Conservation (phyloP, 2,329 filamentous ascomycete genomes). For the Penicillium sclerotiorum region DNA sequence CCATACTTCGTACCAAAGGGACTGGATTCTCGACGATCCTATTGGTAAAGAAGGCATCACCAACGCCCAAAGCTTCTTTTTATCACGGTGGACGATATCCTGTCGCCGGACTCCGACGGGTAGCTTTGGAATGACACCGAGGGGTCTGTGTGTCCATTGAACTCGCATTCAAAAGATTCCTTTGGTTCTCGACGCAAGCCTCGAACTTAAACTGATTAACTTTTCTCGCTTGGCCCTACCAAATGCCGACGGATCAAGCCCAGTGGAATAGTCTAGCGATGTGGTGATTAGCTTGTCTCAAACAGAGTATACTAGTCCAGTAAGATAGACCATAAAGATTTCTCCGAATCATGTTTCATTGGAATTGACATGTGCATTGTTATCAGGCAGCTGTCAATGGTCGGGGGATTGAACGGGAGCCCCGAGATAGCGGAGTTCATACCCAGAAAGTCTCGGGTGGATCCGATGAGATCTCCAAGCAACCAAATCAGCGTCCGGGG, state of each 20-base stretch:
- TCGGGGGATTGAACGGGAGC: background rate
- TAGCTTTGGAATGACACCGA: too few species aligned
- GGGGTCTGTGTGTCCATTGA: conserved; percentile 1
- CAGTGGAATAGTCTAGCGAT: too few species aligned
- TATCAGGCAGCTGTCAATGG: background rate
- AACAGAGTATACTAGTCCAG: too few species aligned
- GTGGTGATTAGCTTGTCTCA: background rate
- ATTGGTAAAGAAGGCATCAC: too few species aligned
- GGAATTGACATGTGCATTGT: background rate
- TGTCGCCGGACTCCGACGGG: conserved; percentile 1
- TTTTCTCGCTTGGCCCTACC: background rate
- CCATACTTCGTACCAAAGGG: too few species aligned
- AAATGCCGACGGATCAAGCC: too few species aligned
- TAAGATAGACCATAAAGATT: too few species aligned
- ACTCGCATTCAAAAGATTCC: background rate
- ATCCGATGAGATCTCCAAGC: too few species aligned
- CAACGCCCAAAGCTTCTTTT: background rate
- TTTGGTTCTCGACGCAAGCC: background rate
- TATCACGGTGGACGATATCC: too few species aligned
- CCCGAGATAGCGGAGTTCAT: background rate
- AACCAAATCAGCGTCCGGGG: too few species aligned
- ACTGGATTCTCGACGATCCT: too few species aligned
- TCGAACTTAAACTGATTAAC: background rate
- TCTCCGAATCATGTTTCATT: background rate
- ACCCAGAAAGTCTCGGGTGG: too few species aligned